These are phyloP conservation scores for Rhinocladiella similis DNA, from an alignment of 2,329 filamentous ascomycete genomes.

Conservation along the genomic window DNA sequence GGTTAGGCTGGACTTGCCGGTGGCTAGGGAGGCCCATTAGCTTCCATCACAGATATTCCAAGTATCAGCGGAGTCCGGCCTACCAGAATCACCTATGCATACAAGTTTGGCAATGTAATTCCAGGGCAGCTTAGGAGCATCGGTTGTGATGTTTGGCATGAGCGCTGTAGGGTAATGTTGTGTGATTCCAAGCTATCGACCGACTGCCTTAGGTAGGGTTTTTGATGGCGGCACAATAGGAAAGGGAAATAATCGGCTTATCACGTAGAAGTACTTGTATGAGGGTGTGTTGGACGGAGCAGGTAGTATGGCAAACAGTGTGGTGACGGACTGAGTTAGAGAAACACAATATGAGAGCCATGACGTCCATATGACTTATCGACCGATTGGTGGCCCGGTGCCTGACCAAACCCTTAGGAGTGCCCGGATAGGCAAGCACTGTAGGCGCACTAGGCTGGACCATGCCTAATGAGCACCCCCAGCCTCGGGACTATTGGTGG, in stretches of 20 bases:
- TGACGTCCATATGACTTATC: too few relatives aligned
- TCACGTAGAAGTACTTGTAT: neutral
- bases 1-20: slow-evolving; percentile 88
- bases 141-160: slow-evolving; percentile 28
- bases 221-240: too few relatives aligned
- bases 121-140: slow-evolving; percentile 64
- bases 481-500: too few relatives aligned
- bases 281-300: neutral
- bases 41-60: too few relatives aligned
- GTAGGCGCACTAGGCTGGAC: too few relatives aligned
- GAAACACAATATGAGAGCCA: neutral
- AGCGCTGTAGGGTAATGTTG: neutral
- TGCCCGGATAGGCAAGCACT: too few relatives aligned
- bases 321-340: neutral
- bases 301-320: neutral
- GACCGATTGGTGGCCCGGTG: too few relatives aligned
- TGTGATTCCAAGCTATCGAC: neutral
- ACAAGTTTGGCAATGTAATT: slow-evolving; percentile 99
- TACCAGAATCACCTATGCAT: slow-evolving; percentile 94
- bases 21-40: slow-evolving; percentile 11
- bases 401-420: too few relatives aligned
- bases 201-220: too few relatives aligned
- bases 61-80: neutral
- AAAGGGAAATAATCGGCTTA: too few relatives aligned
- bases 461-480: too few relatives aligned